Evolutionary conservation across 1,139 yeast genomes (phyloP), one percentile per base, ranked within the genome.

Genomic region (Spencermartinsiella ligniputridi): DNA sequence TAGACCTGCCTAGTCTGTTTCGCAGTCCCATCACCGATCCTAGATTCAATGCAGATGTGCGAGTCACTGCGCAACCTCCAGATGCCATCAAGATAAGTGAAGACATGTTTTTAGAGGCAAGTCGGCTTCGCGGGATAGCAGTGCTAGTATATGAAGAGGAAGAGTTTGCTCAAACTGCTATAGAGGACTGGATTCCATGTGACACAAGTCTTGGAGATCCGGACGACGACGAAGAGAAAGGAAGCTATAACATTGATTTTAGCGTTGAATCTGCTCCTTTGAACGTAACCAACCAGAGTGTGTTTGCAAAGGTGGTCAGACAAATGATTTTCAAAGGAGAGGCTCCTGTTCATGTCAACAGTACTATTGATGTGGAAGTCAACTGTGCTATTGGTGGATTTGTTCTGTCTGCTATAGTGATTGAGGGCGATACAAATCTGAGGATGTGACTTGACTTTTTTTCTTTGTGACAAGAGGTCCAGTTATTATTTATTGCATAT

Each of bases 341-440:
- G 3, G 59, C 61, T 1, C 55, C 53, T 0, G 50, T 66, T 27
- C 45, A 45, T 4, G 56, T 66, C 8, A 58, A 61, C 6, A 61
- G 69, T 8, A 24, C 59, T 60, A 50, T 56, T 48, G 60, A 72
- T 47, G 57, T 71, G n/a, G 65, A 63, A 9, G 43, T 76, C 4
- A 44, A 50, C 5, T 74, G 76, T 44, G 76, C 79, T 0, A 48
- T 67, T 12, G 72, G 70, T 2, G 53, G 51, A 12, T 44, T 68
- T 41, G 58, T 53, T n/a, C 36, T 66, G 20, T 51, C 58, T 2
- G 62, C 60, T 9, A 40, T 67, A 1, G 53, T 55, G 1, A 52
- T 66, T 3, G 50, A 47, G 22, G 61, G 63, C 2, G 51, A 47
- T 13, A 53, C 60, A 9, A 6, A 2, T 44, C 50, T 17, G n/a